Percentiles rank a stretch among this genome's conserved stretches.
Conservation (phyloP, 2,329 filamentous ascomycete genomes). For the Ascochyta rabiei region DNA sequence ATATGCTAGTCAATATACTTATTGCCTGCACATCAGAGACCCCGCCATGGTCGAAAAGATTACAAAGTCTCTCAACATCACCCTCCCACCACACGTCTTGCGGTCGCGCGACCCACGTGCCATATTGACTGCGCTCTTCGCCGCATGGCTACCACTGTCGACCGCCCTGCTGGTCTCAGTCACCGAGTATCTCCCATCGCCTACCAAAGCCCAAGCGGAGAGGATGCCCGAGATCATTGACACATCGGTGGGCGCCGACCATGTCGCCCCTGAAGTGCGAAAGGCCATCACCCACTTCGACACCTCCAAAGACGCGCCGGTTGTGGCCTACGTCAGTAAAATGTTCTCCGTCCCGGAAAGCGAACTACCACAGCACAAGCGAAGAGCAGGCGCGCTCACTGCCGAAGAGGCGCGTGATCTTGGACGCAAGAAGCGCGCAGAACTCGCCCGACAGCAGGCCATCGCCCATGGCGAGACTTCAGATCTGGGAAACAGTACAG, state of each 20-base stretch:
- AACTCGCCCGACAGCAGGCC: constrained; percentile 80
- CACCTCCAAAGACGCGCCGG: constrained; percentile 70
- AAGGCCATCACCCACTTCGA: constrained; percentile 86
- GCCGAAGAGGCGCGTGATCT: constrained; percentile 90
- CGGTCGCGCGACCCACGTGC: constrained; percentile 83
- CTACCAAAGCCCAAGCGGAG: constrained; percentile 76
- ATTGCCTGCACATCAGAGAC: constrained; percentile 63
- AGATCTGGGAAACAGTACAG: constrained; percentile 60
- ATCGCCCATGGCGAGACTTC: constrained; percentile 51
- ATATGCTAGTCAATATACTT: constrained; percentile 49
- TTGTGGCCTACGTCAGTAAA: constrained; percentile 96
- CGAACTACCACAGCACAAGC: constrained; percentile 86
- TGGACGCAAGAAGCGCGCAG: constrained; percentile 84
- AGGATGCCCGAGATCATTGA: constrained; percentile 81
- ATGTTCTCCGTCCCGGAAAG: constrained; percentile 96
- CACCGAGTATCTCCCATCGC: constrained; percentile 88
- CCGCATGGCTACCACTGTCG: constrained; percentile 89
- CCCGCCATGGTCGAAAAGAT: constrained; percentile 87
- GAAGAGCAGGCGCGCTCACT: constrained; percentile 70
- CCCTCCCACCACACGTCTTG: constrained; percentile 80
- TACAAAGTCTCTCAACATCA: constrained; percentile 86
- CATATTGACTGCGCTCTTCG: constrained; percentile 84
- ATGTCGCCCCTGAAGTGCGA: constrained; percentile 71
- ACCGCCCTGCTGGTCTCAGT: constrained; percentile 93
- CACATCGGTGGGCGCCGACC: constrained; percentile 75